phyloP scores from a whole-genome alignment of 2,329 filamentous ascomycete species.

The Colletotrichum sp. region DNA sequence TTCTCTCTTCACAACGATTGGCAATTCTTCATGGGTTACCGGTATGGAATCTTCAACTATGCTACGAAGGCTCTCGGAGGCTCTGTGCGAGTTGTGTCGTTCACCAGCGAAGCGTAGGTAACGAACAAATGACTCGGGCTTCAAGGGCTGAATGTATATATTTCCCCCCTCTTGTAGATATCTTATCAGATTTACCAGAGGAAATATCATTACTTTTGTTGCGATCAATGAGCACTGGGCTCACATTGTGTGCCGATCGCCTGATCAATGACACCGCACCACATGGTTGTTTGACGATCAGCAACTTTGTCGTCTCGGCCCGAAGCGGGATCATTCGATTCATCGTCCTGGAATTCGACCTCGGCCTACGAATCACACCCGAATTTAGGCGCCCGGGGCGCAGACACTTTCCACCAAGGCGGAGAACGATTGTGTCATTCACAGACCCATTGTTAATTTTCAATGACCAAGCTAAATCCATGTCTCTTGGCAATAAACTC shows the following conservation, averaged over 20 bases:
- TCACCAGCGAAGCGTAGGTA: too few relatives aligned
- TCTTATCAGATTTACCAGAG: neutral
- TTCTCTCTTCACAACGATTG: conserved; percentile 44
- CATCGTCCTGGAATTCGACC: neutral
- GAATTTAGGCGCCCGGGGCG: neutral
- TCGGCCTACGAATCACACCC: neutral
- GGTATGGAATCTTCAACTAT: conserved; percentile 55
- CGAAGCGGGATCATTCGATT: neutral
- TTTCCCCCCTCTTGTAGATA: neutral
- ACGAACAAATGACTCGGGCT: neutral
- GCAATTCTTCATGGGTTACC: conserved; percentile 53
- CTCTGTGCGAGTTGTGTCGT: neutral
- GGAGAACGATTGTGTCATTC: neutral
- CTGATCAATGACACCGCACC: neutral
- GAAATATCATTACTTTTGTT: neutral
- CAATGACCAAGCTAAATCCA: neutral
- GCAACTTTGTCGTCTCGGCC: neutral
- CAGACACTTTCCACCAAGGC: neutral
- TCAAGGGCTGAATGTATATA: neutral
- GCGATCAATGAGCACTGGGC: neutral
- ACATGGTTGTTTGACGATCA: neutral
- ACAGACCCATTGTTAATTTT: neutral
- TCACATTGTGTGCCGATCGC: neutral
- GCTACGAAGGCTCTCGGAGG: conserved; percentile 41
- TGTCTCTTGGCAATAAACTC: neutral